These are phyloP conservation scores for Penicillium goetzii DNA, from an alignment of 495 filamentous ascomycete species.

Conservation along the genomic window DNA sequence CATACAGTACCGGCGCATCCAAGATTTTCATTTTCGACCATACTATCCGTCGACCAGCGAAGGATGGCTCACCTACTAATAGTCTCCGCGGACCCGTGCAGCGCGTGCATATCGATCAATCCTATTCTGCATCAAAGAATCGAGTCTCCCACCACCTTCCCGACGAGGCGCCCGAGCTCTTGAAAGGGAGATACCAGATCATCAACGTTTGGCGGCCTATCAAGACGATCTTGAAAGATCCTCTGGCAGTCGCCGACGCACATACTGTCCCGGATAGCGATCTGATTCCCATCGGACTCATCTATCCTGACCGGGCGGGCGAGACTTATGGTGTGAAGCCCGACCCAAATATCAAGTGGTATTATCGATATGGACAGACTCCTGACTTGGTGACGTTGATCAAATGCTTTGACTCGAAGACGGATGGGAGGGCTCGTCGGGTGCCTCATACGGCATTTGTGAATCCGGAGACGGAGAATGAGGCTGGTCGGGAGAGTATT, in stretches of 20 bases:
- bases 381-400: conserved; percentile 67
- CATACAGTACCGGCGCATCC: conserved; percentile 53
- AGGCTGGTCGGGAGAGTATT: conserved; percentile 62
- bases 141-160: conserved; percentile 65
- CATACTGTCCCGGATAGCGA: conserved; percentile 49
- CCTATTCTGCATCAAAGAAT: conserved; percentile 59
- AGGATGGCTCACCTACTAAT: conserved; percentile 29
- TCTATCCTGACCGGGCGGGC: conserved; percentile 54
- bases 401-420: conserved; percentile 73
- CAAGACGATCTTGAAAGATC: conserved; percentile 63
- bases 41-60: conserved; percentile 64
- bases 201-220: conserved; percentile 84
- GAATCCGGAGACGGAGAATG: conserved; percentile 54
- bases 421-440: conserved; percentile 53
- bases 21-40: conserved; percentile 75
- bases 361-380: conserved; percentile 55
- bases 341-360: conserved; percentile 52
- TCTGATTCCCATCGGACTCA: conserved; percentile 49
- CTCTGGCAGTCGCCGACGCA: conserved; percentile 63
- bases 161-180: conserved; percentile 62
- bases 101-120: conserved; percentile 74
- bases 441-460: conserved; percentile 68
- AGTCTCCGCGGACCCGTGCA: conserved; percentile 63
- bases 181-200: conserved; percentile 70
- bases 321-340: conserved; percentile 51